These are phyloP conservation scores for Didymella keratinophila DNA, from an alignment of 2,329 filamentous ascomycete genomes.

Conservation along the genomic window DNA sequence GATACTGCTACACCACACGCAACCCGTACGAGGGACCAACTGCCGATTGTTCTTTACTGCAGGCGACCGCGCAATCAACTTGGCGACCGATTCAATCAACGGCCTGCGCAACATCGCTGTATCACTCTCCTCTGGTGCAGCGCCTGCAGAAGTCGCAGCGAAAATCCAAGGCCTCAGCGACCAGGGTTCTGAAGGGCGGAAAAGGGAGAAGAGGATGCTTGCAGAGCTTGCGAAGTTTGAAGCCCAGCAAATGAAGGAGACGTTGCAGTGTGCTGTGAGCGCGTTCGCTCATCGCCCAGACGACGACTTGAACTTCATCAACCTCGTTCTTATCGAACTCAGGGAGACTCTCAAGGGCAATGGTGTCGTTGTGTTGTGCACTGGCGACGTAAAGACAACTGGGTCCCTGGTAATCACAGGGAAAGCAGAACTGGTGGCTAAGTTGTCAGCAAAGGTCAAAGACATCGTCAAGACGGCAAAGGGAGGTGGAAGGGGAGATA, in stretches of 20 bases:
- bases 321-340: conserved; percentile 37
- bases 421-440: conserved; percentile 35
- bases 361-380: conserved; percentile 37
- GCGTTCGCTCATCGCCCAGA: conserved; percentile 38
- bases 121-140: conserved; percentile 34
- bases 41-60: conserved; percentile 43
- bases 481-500: conserved; percentile 45
- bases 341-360: conserved; percentile 35
- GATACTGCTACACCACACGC: conserved; percentile 44
- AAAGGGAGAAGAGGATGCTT: conserved; percentile 41
- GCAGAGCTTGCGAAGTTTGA: conserved; percentile 41
- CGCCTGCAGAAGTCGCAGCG: conserved; percentile 35
- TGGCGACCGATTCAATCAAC: conserved; percentile 39
- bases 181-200: conserved; percentile 33
- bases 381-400: conserved; percentile 38
- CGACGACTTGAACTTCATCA: conserved; percentile 44
- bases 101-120: conserved; percentile 38
- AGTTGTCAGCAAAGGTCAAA: conserved; percentile 35
- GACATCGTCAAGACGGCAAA: conserved; percentile 38
- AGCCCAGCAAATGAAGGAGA: conserved; percentile 32
- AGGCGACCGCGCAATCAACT: conserved; percentile 41
- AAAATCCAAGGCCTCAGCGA: conserved; percentile 38
- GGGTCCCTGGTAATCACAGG: conserved; percentile 43
- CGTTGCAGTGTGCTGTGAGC: conserved; percentile 22
- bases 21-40: conserved; percentile 42